phyloP scores from a whole-genome alignment of 306 rosid species.

The Quercus engelmannii region DNA sequence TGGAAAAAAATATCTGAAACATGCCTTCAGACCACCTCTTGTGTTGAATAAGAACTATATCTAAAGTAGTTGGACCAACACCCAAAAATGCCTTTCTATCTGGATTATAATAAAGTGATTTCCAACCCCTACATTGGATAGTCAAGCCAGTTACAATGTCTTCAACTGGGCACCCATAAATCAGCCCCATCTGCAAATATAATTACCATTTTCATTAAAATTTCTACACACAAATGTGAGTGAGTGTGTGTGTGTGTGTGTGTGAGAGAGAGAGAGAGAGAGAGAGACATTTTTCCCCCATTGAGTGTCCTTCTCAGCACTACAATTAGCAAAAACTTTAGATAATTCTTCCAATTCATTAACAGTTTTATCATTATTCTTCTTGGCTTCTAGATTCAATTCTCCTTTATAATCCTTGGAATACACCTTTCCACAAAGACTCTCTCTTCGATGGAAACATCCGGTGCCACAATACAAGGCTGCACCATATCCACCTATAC shows the following conservation, averaged over 20 bases:
- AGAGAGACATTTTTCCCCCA: conserved; percentile 69
- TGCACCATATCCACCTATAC: conserved; percentile 45
- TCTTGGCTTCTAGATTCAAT: conserved; percentile 3
- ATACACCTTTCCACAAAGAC: conserved; percentile 44
- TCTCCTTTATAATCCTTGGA: conserved; percentile 22
- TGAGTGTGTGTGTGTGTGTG: too few relatives aligned
- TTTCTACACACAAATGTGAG: not conserved
- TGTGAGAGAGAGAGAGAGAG: not conserved
- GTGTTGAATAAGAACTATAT: conserved; percentile 39
- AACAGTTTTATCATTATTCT: conserved; percentile 26
- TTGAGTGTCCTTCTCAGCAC: conserved; percentile 49
- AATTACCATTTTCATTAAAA: not conserved
- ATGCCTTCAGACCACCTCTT: conserved; percentile 67
- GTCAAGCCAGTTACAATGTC: conserved; percentile 55
- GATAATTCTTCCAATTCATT: conserved; percentile 51
- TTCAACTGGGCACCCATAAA: conserved; percentile 68
- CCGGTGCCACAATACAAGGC: conserved; percentile 70
- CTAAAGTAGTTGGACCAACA: conserved; percentile 59
- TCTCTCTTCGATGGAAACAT: conserved; percentile 68
- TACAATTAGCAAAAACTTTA: conserved; percentile 47
- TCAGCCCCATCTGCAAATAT: conserved; percentile 56
- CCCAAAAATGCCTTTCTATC: conserved; percentile 54
- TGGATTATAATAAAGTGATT: conserved; percentile 68
- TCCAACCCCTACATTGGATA: conserved; percentile 73
- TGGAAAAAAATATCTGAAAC: conserved; percentile 57